phyloP scores from a whole-genome alignment of 306 rosid genomes.

The Citrullus amarus region DNA sequence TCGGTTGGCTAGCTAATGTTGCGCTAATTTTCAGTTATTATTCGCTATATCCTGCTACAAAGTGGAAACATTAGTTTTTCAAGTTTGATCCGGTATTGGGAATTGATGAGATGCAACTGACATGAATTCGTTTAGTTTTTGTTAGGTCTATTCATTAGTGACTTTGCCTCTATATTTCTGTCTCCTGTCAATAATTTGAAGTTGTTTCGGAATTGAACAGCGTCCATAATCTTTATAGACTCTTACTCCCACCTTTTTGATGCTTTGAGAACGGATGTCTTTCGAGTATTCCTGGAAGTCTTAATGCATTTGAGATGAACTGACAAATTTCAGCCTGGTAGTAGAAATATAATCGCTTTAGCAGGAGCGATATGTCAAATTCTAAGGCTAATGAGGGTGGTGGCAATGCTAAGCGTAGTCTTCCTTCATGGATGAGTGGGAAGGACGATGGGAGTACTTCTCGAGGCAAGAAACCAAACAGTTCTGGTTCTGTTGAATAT shows the following conservation, averaged over 20 bases:
- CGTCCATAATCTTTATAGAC: neutral
- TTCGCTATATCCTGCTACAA: neutral
- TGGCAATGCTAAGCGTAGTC: conserved; percentile 33
- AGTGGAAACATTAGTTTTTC: neutral
- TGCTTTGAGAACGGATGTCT: neutral
- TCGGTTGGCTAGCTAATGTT: neutral
- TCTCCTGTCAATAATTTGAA: neutral
- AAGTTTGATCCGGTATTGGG: neutral
- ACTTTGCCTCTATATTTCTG: neutral
- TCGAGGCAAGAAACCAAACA: conserved; percentile 26
- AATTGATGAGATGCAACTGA: neutral
- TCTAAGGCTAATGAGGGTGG: conserved; percentile 11
- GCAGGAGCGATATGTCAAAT: conserved; percentile 36
- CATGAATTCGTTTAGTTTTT: neutral
- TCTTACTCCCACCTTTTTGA: neutral
- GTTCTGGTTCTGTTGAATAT: conserved; percentile 21
- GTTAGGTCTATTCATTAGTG: neutral
- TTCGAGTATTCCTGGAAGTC: neutral
- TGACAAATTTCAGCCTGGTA: neutral
- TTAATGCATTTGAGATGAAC: neutral
- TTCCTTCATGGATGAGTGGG: conserved; percentile 60
- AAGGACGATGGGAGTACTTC: conserved; percentile 21
- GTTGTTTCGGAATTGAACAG: neutral
- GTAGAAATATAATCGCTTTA: neutral
- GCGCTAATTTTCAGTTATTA: neutral